Percentiles rank a stretch among this genome's conserved stretches.
Conservation (phyloP, 2,329 filamentous ascomycete species). For the Ascochyta lentis region DNA sequence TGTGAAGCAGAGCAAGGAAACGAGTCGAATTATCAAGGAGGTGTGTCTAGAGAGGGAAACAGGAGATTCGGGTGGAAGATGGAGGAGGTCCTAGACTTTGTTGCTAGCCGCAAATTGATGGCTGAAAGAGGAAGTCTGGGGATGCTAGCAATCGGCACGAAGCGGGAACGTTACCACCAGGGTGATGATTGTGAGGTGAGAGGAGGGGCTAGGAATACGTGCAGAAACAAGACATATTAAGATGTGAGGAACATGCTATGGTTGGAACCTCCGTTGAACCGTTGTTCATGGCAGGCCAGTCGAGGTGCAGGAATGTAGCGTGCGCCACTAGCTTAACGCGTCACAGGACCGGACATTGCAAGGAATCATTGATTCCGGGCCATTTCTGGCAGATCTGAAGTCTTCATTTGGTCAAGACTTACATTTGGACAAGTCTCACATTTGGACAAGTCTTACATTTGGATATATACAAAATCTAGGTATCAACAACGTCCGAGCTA, state of each 20-base stretch:
- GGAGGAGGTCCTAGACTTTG: not conserved
- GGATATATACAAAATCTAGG: conserved; percentile 18
- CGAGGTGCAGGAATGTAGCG: not conserved
- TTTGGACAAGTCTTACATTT: too few species aligned
- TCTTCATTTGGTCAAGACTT: too few species aligned
- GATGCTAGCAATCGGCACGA: conserved; percentile 31
- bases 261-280: too few species aligned
- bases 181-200: too few species aligned
- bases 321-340: conserved; percentile 1
- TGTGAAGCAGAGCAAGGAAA: not conserved
- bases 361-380: too few species aligned
- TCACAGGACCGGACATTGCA: not conserved
- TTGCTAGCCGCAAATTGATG: not conserved
- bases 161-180: not conserved
- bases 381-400: not conserved
- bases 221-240: too few species aligned
- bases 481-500: conserved; percentile 22
- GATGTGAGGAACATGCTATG: too few species aligned
- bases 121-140: conserved; percentile 6
- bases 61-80: too few species aligned
- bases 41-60: too few species aligned
- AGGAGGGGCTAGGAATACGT: too few species aligned
- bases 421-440: too few species aligned
- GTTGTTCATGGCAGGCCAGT: too few species aligned
- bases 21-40: not conserved